Evolutionary conservation across 2,329 filamentous ascomycete genomes (phyloP).

Genomic region (Aspergillus quadrilineatus): DNA sequence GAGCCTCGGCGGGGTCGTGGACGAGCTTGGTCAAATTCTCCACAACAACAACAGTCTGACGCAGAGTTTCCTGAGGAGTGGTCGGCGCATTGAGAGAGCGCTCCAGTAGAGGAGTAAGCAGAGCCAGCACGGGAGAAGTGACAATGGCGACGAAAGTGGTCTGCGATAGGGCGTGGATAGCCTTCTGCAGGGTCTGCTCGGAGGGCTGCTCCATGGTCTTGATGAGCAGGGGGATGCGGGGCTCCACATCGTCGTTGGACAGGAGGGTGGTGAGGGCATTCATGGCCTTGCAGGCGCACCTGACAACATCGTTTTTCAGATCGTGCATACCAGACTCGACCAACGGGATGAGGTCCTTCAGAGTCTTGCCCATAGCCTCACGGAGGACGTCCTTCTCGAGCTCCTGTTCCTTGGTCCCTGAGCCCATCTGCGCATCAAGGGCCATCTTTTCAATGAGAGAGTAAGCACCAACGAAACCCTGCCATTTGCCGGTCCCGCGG

Average conservation of each 20-base stretch:
- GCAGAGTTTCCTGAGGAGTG: conserved; percentile 89
- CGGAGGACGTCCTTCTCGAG: conserved; percentile 84
- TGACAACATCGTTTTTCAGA: conserved; percentile 78
- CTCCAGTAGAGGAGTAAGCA: conserved; percentile 91
- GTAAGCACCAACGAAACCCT: conserved; percentile 85
- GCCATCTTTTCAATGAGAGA: conserved; percentile 89
- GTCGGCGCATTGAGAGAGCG: conserved; percentile 87
- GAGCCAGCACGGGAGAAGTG: conserved; percentile 88
- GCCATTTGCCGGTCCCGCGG: conserved; percentile 92
- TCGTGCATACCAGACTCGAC: conserved; percentile 96
- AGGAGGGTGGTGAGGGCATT: conserved; percentile 82
- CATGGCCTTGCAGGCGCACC: conserved; percentile 92
- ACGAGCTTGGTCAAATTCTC: conserved; percentile 98
- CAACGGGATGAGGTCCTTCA: conserved; percentile 84
- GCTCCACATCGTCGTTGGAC: conserved; percentile 94
- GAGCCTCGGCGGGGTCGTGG: conserved; percentile 89
- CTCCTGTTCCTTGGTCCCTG: conserved; percentile 81
- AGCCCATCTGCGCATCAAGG: conserved; percentile 84
- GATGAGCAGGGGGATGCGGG: conserved; percentile 85
- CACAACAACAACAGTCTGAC: conserved; percentile 92
- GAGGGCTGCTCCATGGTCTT: conserved; percentile 95
- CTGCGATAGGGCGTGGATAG: conserved; percentile 92
- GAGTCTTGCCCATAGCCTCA: conserved; percentile 75
- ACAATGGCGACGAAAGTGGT: conserved; percentile 98
- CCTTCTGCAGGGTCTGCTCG: conserved; percentile 83